These are phyloP conservation scores for Colletotrichum spinosum DNA, from an alignment of 2,329 filamentous ascomycete genomes.

Conservation along the genomic window DNA sequence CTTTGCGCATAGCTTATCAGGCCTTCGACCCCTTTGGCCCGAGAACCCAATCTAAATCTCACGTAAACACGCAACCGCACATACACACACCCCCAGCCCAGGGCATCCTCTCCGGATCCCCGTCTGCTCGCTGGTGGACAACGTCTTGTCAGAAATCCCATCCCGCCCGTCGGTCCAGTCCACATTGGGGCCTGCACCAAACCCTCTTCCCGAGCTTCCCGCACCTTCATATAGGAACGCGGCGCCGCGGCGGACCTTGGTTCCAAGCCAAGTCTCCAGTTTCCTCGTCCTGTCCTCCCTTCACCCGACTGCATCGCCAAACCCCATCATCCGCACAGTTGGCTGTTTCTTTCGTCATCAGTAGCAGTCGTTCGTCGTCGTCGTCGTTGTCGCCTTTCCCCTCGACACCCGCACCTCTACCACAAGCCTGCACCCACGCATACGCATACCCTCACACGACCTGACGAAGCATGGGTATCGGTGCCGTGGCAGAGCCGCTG, in stretches of 20 bases:
- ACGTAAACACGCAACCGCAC: constrained; percentile 18
- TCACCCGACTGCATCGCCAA: constrained; percentile 1
- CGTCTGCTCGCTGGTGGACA: constrained; percentile 12
- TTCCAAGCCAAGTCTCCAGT: constrained; percentile 27
- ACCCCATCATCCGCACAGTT: background rate
- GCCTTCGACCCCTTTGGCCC: constrained; percentile 3
- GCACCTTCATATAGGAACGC: constrained; percentile 30
- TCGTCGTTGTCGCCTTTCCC: background rate
- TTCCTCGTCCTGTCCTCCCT: constrained; percentile 16
- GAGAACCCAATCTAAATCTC: constrained; percentile 25
- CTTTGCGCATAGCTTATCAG: constrained; percentile 9
- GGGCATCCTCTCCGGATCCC: background rate
- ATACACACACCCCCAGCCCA: constrained; percentile 5
- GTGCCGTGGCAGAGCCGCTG: constrained; percentile 55
- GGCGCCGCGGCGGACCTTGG: constrained; percentile 18
- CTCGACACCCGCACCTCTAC: background rate
- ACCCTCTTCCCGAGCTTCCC: constrained; percentile 30
- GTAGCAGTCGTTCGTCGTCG: background rate
- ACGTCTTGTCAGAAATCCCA: constrained; percentile 19
- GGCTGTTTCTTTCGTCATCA: constrained; percentile 20
- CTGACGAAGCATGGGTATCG: constrained; percentile 49
- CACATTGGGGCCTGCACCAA: constrained; percentile 17
- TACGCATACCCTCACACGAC: background rate
- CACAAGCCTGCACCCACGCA: background rate
- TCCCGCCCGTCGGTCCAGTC: constrained; percentile 15